Evolutionary conservation across 305 asterid genomes (phyloP).

Genomic region (Rubia occidens): DNA sequence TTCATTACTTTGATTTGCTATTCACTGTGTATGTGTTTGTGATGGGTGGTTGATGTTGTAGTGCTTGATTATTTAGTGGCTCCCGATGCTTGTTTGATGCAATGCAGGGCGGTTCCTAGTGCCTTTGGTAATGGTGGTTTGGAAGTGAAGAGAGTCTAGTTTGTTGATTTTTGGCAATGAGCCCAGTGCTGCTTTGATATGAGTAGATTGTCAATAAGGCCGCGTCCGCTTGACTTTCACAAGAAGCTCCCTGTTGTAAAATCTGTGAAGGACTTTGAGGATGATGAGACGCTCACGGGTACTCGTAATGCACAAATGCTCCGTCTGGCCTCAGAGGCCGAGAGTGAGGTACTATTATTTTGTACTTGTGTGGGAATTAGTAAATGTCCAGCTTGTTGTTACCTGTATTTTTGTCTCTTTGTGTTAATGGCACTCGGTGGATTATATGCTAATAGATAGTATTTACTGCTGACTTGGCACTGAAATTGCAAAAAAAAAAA

Average conservation of each 20-base stretch:
- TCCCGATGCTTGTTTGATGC: background rate
- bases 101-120: background rate
- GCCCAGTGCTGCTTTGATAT: slow-evolving; percentile 49
- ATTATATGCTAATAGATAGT: slow-evolving; percentile 4
- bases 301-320: slow-evolving; percentile 79
- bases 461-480: slow-evolving; percentile 9
- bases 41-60: background rate
- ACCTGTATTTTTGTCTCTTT: slow-evolving; percentile 7
- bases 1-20: background rate
- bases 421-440: slow-evolving; percentile 5
- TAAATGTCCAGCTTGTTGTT: slow-evolving; percentile 5
- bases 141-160: slow-evolving; percentile 3
- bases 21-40: background rate
- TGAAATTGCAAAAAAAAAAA: background rate
- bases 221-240: slow-evolving; percentile 93
- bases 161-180: slow-evolving; percentile 12
- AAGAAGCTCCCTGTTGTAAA: slow-evolving; percentile 91
- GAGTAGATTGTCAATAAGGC: slow-evolving; percentile 97
- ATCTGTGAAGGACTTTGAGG: slow-evolving; percentile 87
- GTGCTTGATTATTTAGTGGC: background rate
- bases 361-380: slow-evolving; percentile 9
- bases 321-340: slow-evolving; percentile 63
- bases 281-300: slow-evolving; percentile 74
- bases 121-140: slow-evolving; percentile 11
- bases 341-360: slow-evolving; percentile 46